Conservation (phyloP, 805 yeast genomes). For the Zygosaccharomyces lentus region DNA sequence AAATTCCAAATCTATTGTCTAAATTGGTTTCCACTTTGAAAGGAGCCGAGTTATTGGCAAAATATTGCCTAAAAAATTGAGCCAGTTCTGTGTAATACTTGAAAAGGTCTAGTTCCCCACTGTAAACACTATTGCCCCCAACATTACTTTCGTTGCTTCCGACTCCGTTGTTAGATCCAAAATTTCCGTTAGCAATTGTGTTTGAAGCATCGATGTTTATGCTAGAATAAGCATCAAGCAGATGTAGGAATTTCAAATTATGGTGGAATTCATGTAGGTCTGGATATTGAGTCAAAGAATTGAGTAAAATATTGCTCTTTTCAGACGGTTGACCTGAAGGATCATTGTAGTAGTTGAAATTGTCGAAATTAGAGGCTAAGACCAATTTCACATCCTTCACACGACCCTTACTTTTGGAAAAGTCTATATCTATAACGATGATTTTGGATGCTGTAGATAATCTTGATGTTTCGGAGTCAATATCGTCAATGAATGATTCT, state of each 20-base stretch:
- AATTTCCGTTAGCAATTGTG: slow-evolving; percentile 10
- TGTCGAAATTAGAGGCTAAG: slow-evolving; percentile 36
- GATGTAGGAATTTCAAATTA: slow-evolving; percentile 31
- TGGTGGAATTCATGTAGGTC: slow-evolving; percentile 32
- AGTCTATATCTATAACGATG: slow-evolving; percentile 37
- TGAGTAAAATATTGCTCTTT: slow-evolving; percentile 23
- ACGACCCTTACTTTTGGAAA: slow-evolving; percentile 22
- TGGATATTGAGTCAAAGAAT: slow-evolving; percentile 27
- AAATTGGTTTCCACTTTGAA: slow-evolving; percentile 25
- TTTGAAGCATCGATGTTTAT: slow-evolving; percentile 26
- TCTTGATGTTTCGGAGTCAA: slow-evolving; percentile 27
- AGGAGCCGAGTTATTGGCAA: slow-evolving; percentile 16
- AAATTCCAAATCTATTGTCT: slow-evolving; percentile 31
- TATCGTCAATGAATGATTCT: slow-evolving; percentile 34
- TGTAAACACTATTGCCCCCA: slow-evolving; percentile 3
- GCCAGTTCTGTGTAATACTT: slow-evolving; percentile 32
- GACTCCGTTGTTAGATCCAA: slow-evolving; percentile 3
- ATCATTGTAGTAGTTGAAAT: slow-evolving; percentile 32
- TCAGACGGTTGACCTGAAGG: slow-evolving; percentile 8
- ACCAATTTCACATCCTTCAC: slow-evolving; percentile 36
- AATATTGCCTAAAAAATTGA: slow-evolving; percentile 20
- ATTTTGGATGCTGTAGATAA: slow-evolving; percentile 37
- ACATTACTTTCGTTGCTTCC: background rate
- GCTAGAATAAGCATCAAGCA: slow-evolving; percentile 32
- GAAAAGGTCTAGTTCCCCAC: slow-evolving; percentile 31